A percentile compares a stretch with the other conserved stretches of the same genome.
phyloP scores from a whole-genome alignment of 306 rosid genomes.

The Hippophae rhamnoides region DNA sequence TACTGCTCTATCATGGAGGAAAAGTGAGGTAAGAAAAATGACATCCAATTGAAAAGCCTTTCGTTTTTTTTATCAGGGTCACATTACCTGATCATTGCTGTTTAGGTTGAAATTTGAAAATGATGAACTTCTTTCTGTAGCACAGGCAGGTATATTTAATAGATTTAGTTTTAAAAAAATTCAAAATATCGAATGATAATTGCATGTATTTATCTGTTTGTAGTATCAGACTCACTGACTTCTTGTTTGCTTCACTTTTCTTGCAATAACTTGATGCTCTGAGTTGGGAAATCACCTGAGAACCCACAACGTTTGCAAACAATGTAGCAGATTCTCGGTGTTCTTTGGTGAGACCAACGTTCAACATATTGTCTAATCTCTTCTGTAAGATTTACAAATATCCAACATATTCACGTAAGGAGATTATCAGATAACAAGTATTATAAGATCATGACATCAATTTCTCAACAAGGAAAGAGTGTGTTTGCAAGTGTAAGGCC shows the following conservation, averaged over 20 bases:
- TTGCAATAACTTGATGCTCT: constrained; percentile 39
- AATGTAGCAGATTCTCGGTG: constrained; percentile 91
- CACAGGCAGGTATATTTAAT: constrained; percentile 17
- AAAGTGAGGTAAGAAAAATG: constrained; percentile 24
- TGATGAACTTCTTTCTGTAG: constrained; percentile 46
- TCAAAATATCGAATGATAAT: no score
- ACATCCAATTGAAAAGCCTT: constrained; percentile 18
- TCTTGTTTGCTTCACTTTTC: constrained; percentile 28
- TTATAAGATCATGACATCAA: constrained; percentile 10
- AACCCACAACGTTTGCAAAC: constrained; percentile 90
- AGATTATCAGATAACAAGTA: constrained; percentile 17
- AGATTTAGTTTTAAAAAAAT: constrained; percentile 6
- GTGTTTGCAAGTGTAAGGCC: no score
- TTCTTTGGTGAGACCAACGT: constrained; percentile 96
- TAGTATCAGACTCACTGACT: constrained; percentile 32
- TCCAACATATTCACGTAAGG: constrained; percentile 10
- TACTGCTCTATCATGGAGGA: constrained; percentile 52
- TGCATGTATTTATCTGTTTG: background rate
- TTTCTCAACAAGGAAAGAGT: background rate
- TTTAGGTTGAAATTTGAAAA: constrained; percentile 42
- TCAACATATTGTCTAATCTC: constrained; percentile 79
- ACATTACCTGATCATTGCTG: constrained; percentile 53
- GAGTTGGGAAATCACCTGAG: constrained; percentile 94
- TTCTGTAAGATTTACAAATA: constrained; percentile 55
- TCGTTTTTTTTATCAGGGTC: constrained; percentile 8